Base-by-base conservation (phyloP, 306 rosid species). In the Datisca glomerata region DNA sequence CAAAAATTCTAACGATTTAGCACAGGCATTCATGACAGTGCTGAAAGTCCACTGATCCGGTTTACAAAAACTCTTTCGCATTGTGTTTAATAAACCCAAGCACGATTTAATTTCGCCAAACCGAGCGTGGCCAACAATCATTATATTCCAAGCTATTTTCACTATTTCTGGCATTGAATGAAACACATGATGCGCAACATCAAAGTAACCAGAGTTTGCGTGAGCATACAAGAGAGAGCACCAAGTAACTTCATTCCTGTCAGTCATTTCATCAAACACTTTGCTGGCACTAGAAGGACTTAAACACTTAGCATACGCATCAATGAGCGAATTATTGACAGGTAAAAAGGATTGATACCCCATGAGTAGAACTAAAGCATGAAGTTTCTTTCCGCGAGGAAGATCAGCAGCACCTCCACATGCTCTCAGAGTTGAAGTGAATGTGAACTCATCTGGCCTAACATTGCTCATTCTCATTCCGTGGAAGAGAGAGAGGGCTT, bases 41-140 rank as follows among this genome's bases (percentile, higher is more conserved):
- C 93, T 80, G 2, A 76, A 49, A 42, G 96, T 76, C 84, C 87
- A 85, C 49, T 80, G 75, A 39, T 85, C 93, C 5, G 79, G 85
- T 43, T 21, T 57, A 57, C 54, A 53, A 43, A 53, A 50, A 64
- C 57, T 53, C 67, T 37, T 50, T 22, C 57, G 35, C 95, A 85
- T 85, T 54, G 69, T 71, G 55, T 59, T 77, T 47, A 85, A 74
- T 63, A 76, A 43, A 43, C 3, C 29, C 45, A 80, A 42, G 59
- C 93, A 85, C 2, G 48, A 41, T 31, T 61, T 74, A 37, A 74
- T 64, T 21, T 76, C 66, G 11, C 93, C 93, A 10, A 33, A 15
- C 20, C 57, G 76, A 13, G 93, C 85, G 50, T 71, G 47, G 18
- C 65, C 65, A 1, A 49, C 68, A 18, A 80, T 80, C 73, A 80